Conservation (phyloP, 2,329 filamentous ascomycete species). For the Ploettnerulaceae sp. region DNA sequence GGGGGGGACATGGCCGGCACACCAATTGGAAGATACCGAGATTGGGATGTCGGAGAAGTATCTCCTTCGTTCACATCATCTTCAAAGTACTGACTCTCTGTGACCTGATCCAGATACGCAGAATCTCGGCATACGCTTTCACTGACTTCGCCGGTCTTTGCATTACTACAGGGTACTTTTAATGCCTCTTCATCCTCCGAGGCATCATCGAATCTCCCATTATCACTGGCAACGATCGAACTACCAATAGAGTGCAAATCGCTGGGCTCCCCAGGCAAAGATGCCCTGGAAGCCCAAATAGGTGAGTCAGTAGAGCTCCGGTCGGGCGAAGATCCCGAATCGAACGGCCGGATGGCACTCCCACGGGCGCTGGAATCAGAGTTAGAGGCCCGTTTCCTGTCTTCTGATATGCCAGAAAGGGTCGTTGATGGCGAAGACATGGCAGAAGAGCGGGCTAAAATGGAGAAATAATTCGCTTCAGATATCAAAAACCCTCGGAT, state of each 20-base stretch:
- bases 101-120: constrained; percentile 32
- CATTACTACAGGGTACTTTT: constrained; percentile 21
- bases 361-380: constrained; percentile 35
- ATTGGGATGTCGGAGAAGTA: constrained; percentile 25
- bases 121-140: constrained; percentile 31
- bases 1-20: constrained; percentile 33
- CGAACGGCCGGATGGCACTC: constrained; percentile 22
- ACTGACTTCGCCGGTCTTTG: constrained; percentile 23
- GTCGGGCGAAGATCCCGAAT: constrained; percentile 21
- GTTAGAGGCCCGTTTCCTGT: constrained; percentile 28
- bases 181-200: constrained; percentile 30
- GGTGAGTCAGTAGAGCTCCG: constrained; percentile 19
- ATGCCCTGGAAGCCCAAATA: constrained; percentile 16
- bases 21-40: constrained; percentile 1
- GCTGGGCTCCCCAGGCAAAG: constrained; percentile 12
- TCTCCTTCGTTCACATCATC: constrained; percentile 32
- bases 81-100: constrained; percentile 29
- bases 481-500: constrained; percentile 63
- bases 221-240: constrained; percentile 28
- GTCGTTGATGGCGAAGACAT: constrained; percentile 52
- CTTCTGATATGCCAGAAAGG: constrained; percentile 40
- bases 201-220: constrained; percentile 34
- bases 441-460: constrained; percentile 52
- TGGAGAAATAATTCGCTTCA: constrained; percentile 61
- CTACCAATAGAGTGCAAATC: constrained; percentile 9